Percentiles rank a stretch among this genome's conserved stretches.
phyloP scores from a whole-genome alignment of 352 stramenopile genomes.

The Globisporangium orthogonon region DNA sequence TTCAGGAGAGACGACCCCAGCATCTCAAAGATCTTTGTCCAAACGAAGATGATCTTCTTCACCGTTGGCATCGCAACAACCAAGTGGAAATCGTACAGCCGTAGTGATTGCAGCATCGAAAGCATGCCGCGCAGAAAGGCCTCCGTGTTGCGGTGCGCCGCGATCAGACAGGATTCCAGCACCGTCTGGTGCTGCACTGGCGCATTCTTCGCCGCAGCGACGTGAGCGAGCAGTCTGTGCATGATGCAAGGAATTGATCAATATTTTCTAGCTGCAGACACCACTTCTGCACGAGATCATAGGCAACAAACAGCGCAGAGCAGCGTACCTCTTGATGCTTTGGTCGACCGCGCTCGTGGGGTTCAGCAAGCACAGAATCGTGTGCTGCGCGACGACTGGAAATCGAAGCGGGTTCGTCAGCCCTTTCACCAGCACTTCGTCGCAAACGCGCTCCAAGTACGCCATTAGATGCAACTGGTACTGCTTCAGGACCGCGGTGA shows the following conservation, averaged over 20 bases:
- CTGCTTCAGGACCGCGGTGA: constrained; percentile 33
- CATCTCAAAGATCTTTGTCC: constrained; percentile 68
- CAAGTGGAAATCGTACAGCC: constrained; percentile 53
- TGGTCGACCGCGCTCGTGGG: constrained; percentile 48
- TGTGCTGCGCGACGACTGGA: constrained; percentile 76
- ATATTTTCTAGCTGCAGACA: not conserved
- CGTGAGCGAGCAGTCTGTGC: constrained; percentile 48
- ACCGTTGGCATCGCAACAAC: constrained; percentile 47
- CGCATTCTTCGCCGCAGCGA: constrained; percentile 37
- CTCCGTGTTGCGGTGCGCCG: constrained; percentile 64
- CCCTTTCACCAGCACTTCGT: constrained; percentile 71
- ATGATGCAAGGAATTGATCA: not conserved
- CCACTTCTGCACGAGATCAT: not conserved
- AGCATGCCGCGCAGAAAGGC: constrained; percentile 66
- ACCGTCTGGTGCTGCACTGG: constrained; percentile 38
- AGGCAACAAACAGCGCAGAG: not conserved
- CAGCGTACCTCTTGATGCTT: constrained; percentile 55
- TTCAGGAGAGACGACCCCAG: constrained; percentile 28
- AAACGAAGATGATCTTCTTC: constrained; percentile 72
- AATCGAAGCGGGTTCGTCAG: constrained; percentile 71
- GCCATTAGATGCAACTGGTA: constrained; percentile 39
- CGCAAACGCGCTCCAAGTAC: constrained; percentile 59
- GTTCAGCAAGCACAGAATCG: constrained; percentile 67
- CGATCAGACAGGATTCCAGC: constrained; percentile 58
- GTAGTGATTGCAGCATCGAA: constrained; percentile 59